Conservation (phyloP, 441 rosid species). For the Populus trichocarpa region DNA sequence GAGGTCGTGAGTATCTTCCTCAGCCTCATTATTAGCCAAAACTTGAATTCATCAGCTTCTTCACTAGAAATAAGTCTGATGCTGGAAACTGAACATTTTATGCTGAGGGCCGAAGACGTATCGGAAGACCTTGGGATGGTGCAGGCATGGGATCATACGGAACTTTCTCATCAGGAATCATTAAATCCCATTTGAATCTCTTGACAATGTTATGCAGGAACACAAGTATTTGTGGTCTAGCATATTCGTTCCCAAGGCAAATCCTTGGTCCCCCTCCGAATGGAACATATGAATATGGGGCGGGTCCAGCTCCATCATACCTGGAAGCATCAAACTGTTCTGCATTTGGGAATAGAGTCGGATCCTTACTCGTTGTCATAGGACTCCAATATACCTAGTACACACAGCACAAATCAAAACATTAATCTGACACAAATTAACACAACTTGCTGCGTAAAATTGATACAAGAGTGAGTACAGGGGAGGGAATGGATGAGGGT, state of each 20-base stretch:
- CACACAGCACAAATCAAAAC: neutral
- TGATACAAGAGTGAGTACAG: neutral
- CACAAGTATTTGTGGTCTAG: neutral
- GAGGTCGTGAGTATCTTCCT: no score
- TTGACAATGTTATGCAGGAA: slow-evolving; percentile 9
- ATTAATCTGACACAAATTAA: neutral
- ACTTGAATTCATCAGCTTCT: no score
- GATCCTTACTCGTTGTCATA: neutral
- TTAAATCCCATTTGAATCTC: slow-evolving; percentile 3
- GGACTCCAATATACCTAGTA: neutral
- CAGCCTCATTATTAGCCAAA: no score
- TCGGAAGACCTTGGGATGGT: neutral
- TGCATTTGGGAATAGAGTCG: neutral
- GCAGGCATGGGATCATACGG: neutral
- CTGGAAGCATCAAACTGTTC: slow-evolving; percentile 2
- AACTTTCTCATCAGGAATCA: neutral
- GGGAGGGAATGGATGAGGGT: neutral
- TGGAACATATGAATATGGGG: neutral
- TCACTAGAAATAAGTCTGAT: no score
- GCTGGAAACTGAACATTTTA: neutral
- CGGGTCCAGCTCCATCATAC: neutral
- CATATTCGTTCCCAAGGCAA: neutral
- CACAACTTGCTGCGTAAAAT: neutral
- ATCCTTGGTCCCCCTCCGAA: slow-evolving; percentile 13
- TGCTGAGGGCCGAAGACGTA: neutral